These are phyloP conservation scores for Discostella stelligeroides DNA, from an alignment of 108 stramenopile species.

Conservation along the genomic window DNA sequence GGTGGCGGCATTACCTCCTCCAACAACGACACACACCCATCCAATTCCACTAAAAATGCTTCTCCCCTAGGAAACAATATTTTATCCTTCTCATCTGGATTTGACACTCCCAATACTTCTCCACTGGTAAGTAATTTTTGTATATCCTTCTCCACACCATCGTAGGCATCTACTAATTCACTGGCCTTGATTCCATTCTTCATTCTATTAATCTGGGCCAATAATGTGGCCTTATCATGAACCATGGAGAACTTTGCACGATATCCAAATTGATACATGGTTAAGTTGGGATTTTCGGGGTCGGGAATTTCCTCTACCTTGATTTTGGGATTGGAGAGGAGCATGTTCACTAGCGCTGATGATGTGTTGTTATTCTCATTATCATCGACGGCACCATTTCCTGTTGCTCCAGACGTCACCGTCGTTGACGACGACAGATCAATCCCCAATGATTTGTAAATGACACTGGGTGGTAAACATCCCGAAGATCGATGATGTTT, in stretches of 20 bases:
- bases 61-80: slow-evolving; percentile 85
- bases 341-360: slow-evolving; percentile 56
- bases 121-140: slow-evolving; percentile 66
- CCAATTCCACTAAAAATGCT: slow-evolving; percentile 79
- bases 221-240: slow-evolving; percentile 56
- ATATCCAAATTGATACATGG: slow-evolving; percentile 73
- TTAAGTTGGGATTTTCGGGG: slow-evolving; percentile 80
- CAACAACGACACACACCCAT: slow-evolving; percentile 63
- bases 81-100: slow-evolving; percentile 77
- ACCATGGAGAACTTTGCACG: slow-evolving; percentile 77
- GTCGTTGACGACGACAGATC: slow-evolving; percentile 51
- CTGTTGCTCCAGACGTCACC: too few species aligned
- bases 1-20: slow-evolving; percentile 18
- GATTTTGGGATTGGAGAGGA: slow-evolving; percentile 72
- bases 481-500: slow-evolving; percentile 77
- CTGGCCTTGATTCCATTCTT: slow-evolving; percentile 64
- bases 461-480: slow-evolving; percentile 69
- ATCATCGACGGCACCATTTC: slow-evolving; percentile 24
- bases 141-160: slow-evolving; percentile 75
- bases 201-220: slow-evolving; percentile 85
- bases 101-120: slow-evolving; percentile 71
- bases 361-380: slow-evolving; percentile 10
- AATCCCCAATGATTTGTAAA: slow-evolving; percentile 73
- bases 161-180: slow-evolving; percentile 78
- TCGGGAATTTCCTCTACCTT: slow-evolving; percentile 78